These are phyloP conservation scores for Mediolabrus comicus DNA, from an alignment of 108 stramenopile species.

Conservation along the genomic window DNA sequence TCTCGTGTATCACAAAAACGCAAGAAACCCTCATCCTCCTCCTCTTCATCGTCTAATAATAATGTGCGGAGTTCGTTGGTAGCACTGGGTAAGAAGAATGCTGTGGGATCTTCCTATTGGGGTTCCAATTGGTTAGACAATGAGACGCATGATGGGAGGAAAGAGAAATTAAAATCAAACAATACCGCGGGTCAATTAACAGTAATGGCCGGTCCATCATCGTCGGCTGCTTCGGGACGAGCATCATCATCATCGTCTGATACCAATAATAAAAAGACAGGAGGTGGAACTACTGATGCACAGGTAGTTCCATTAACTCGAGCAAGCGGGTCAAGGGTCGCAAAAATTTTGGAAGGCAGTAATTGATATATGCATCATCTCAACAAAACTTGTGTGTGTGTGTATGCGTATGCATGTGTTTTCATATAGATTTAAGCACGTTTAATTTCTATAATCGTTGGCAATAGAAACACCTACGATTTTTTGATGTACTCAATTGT, in stretches of 20 bases:
- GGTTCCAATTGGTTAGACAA: slow-evolving; percentile 17
- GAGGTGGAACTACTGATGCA: not conserved
- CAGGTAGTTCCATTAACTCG: slow-evolving; percentile 60
- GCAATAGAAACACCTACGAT: too few species aligned
- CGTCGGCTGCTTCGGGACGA: slow-evolving; percentile 5
- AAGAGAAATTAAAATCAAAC: slow-evolving; percentile 1
- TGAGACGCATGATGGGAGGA: not conserved
- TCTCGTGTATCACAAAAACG: slow-evolving; percentile 18
- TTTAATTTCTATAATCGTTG: too few species aligned
- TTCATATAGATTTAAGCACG: too few species aligned
- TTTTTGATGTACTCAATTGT: too few species aligned
- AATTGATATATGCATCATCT: too few species aligned
- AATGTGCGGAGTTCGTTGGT: slow-evolving; percentile 29
- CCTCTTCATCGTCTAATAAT: not conserved
- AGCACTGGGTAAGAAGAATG: slow-evolving; percentile 25
- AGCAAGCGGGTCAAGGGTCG: slow-evolving; percentile 76
- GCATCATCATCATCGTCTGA: slow-evolving; percentile 1
- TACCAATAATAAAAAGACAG: not conserved
- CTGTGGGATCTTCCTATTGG: slow-evolving; percentile 33
- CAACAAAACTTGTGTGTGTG: not conserved
- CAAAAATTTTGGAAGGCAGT: slow-evolving; percentile 48
- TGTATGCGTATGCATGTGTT: not conserved
- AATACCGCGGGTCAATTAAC: not conserved
- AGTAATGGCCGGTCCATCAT: not conserved
- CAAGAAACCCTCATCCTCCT: not conserved